Evolutionary conservation across 2,329 filamentous ascomycete species (phyloP).

Genomic region (Beauveria pseudobassiana): DNA sequence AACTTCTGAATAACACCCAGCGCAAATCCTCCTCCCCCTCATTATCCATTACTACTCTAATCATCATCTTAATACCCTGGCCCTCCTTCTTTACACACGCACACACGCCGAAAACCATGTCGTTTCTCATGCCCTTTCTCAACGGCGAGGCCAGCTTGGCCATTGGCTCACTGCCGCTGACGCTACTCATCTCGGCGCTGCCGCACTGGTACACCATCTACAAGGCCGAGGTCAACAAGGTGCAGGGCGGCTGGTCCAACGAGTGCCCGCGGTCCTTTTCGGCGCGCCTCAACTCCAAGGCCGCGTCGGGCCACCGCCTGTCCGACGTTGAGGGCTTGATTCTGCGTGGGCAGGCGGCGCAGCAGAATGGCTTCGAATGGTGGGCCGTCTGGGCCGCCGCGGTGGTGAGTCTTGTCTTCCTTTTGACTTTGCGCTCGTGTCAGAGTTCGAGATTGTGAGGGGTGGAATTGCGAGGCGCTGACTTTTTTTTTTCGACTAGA

Average conservation of each 20-base stretch:
- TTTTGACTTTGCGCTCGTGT: background rate
- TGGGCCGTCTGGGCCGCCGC: constrained; percentile 12
- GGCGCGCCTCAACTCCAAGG: constrained; percentile 11
- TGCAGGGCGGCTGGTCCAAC: constrained; percentile 13
- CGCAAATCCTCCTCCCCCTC: background rate
- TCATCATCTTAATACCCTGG: too few species aligned
- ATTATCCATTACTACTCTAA: too few species aligned
- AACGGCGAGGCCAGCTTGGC: constrained; percentile 9
- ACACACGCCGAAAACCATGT: background rate
- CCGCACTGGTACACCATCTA: constrained; percentile 14
- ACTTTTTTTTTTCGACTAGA: background rate
- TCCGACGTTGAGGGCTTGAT: constrained; percentile 9
- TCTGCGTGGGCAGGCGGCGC: constrained; percentile 12
- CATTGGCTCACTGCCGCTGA: constrained; percentile 12
- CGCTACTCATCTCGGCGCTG: constrained; percentile 10
- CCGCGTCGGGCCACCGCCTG: constrained; percentile 11
- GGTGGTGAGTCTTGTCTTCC: background rate
- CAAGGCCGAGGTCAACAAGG: constrained; percentile 11
- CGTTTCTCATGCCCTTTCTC: constrained; percentile 4
- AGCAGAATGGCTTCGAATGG: constrained; percentile 13
- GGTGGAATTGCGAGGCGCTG: background rate
- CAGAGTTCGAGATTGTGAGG: too few species aligned
- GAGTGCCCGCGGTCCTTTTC: constrained; percentile 13
- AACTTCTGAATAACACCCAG: background rate
- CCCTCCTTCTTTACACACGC: too few species aligned